A percentile compares a stretch with the other conserved stretches of the same genome.
phyloP scores from a whole-genome alignment of 2,329 filamentous ascomycete species.

The Aspergillus udagawae region DNA sequence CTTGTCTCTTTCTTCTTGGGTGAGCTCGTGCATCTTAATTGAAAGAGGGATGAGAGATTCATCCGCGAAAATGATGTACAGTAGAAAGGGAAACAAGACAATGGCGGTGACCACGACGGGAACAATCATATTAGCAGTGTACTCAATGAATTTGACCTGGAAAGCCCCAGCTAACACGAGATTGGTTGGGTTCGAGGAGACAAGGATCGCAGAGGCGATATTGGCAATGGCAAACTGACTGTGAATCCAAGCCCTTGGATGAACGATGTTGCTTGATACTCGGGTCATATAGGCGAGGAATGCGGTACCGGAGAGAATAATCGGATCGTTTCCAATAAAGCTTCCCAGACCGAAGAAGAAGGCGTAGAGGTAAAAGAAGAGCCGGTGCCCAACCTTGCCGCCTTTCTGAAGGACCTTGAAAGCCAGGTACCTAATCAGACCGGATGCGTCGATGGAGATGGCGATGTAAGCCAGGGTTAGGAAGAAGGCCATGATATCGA shows the following conservation, averaged over 20 bases:
- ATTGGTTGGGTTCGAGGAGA: conserved; percentile 75
- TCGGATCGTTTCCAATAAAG: conserved; percentile 71
- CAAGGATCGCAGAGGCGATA: conserved; percentile 69
- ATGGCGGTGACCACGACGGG: conserved; percentile 66
- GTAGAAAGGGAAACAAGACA: conserved; percentile 64
- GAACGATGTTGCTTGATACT: conserved; percentile 67
- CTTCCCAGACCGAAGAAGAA: conserved; percentile 67
- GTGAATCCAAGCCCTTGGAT: conserved; percentile 69
- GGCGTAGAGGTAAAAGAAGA: conserved; percentile 69
- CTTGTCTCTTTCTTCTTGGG: conserved; percentile 52
- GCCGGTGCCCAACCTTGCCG: conserved; percentile 60
- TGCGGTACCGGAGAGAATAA: conserved; percentile 69
- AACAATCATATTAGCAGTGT: conserved; percentile 74
- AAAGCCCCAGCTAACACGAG: conserved; percentile 71
- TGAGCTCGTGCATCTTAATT: conserved; percentile 66
- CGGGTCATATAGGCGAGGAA: conserved; percentile 75
- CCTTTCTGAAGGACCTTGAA: conserved; percentile 67
- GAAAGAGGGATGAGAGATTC: conserved; percentile 59
- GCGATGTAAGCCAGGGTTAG: conserved; percentile 71
- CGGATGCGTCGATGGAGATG: conserved; percentile 72
- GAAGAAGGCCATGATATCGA: conserved; percentile 74
- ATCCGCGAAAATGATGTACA: conserved; percentile 66
- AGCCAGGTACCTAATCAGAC: conserved; percentile 65
- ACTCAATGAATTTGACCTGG: conserved; percentile 65
- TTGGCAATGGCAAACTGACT: conserved; percentile 70